Conservation (phyloP, 352 stramenopile genomes). For the Phytophthora macrochlamydospora region DNA sequence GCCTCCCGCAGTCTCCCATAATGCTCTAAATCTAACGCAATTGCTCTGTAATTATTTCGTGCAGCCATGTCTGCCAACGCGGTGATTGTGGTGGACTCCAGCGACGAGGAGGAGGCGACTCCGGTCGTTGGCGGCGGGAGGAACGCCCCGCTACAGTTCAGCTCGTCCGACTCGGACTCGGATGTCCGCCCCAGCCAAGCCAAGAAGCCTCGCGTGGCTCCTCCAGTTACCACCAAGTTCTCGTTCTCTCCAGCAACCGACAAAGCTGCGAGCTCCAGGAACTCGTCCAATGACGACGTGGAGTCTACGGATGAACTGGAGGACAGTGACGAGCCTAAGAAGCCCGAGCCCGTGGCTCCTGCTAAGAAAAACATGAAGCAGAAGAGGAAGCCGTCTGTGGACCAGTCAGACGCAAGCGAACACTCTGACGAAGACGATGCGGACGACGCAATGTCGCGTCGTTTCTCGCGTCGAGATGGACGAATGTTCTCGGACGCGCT, state of each 20-base stretch:
- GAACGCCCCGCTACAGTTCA: slow-evolving; percentile 14
- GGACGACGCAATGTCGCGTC: slow-evolving; percentile 18
- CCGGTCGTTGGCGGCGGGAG: background rate
- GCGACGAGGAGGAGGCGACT: slow-evolving; percentile 36
- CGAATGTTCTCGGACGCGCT: slow-evolving; percentile 44
- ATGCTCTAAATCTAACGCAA: slow-evolving; percentile 13
- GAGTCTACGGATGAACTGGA: slow-evolving; percentile 6
- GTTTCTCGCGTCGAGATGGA: slow-evolving; percentile 18
- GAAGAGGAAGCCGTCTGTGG: background rate
- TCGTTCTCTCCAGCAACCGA: slow-evolving; percentile 1
- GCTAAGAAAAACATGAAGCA: slow-evolving; percentile 7
- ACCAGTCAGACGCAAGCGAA: slow-evolving; percentile 1
- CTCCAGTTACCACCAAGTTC: background rate
- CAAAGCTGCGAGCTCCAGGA: slow-evolving; percentile 10
- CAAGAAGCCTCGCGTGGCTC: slow-evolving; percentile 23
- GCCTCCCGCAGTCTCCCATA: background rate
- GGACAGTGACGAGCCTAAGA: slow-evolving; percentile 6
- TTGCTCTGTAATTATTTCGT: background rate
- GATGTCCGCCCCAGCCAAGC: slow-evolving; percentile 10
- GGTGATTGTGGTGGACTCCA: slow-evolving; percentile 58
- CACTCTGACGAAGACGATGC: slow-evolving; percentile 18
- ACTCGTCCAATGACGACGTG: slow-evolving; percentile 9
- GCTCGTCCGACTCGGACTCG: slow-evolving; percentile 26
- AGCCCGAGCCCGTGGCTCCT: background rate
- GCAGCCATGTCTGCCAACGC: slow-evolving; percentile 30